Conservation (phyloP, 2,329 filamentous ascomycete genomes). For the Teratosphaeria destructans region DNA sequence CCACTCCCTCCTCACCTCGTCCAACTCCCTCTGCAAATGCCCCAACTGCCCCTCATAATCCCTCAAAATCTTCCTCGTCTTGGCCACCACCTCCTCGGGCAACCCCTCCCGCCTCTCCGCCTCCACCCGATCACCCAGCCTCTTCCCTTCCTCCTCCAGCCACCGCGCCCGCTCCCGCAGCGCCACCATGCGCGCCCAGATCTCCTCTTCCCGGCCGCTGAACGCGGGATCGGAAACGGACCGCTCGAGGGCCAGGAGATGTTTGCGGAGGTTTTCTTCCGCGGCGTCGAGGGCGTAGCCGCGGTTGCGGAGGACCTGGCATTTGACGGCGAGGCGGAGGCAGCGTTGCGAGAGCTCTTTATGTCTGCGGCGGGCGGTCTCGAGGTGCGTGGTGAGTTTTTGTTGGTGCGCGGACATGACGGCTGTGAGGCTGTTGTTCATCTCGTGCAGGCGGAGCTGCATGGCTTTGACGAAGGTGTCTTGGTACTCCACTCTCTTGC, state of each 20-base stretch:
- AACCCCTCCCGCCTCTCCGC: slow-evolving; percentile 40
- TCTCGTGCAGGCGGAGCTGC: slow-evolving; percentile 64
- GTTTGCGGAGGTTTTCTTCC: slow-evolving; percentile 67
- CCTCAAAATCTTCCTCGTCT: slow-evolving; percentile 69
- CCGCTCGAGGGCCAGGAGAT: slow-evolving; percentile 58
- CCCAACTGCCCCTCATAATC: slow-evolving; percentile 71
- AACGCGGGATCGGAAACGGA: slow-evolving; percentile 64
- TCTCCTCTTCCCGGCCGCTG: slow-evolving; percentile 67
- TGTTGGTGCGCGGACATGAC: slow-evolving; percentile 70
- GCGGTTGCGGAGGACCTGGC: slow-evolving; percentile 69
- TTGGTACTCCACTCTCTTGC: slow-evolving; percentile 62
- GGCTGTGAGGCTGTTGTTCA: slow-evolving; percentile 62
- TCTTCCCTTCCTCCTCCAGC: slow-evolving; percentile 64
- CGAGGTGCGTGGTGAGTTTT: slow-evolving; percentile 56
- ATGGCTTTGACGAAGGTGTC: slow-evolving; percentile 58
- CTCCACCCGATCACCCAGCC: slow-evolving; percentile 43
- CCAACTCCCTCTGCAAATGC: slow-evolving; percentile 60
- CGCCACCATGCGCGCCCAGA: slow-evolving; percentile 72
- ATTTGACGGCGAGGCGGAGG: slow-evolving; percentile 63
- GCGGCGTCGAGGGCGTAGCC: slow-evolving; percentile 71
- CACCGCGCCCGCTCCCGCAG: slow-evolving; percentile 62
- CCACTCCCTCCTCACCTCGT: slow-evolving; percentile 49
- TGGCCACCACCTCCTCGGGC: slow-evolving; percentile 59
- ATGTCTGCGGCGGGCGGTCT: slow-evolving; percentile 63
- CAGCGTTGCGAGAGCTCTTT: slow-evolving; percentile 62